Evolutionary conservation across 495 filamentous ascomycete species (phyloP).

Genomic region (Xylaria nigripes): DNA sequence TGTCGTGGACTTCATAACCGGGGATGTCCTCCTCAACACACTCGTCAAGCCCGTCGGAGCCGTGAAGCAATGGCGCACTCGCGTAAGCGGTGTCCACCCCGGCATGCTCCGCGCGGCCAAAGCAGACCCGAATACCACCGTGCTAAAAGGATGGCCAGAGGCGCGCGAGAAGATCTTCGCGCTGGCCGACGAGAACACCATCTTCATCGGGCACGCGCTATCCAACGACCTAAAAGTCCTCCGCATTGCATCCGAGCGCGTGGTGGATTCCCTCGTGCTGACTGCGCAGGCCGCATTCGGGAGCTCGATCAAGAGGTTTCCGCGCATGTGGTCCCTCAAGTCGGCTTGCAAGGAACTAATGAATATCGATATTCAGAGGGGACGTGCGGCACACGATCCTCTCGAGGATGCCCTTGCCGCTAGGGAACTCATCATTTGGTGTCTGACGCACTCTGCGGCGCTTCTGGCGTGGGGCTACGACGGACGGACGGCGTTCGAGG

Average conservation of each 20-base stretch:
- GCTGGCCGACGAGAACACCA: constrained; percentile 30
- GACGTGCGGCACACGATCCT: constrained; percentile 25
- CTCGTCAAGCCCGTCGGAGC: constrained; percentile 32
- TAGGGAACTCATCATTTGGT: constrained; percentile 32
- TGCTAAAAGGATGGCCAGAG: constrained; percentile 23
- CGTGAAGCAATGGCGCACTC: constrained; percentile 35
- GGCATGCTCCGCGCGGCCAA: constrained; percentile 7
- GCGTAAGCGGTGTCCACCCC: constrained; percentile 30
- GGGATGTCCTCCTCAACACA: constrained; percentile 34
- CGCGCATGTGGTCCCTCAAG: constrained; percentile 23
- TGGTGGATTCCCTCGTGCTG: constrained; percentile 28
- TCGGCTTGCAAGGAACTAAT: constrained; percentile 21
- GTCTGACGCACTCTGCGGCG: constrained; percentile 13
- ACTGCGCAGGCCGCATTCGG: constrained; percentile 20
- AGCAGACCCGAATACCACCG: not conserved
- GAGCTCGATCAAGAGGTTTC: constrained; percentile 3
- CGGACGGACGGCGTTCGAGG: constrained; percentile 4
- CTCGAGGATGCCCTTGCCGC: constrained; percentile 37
- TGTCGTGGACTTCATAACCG: constrained; percentile 37
- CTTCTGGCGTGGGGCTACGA: constrained; percentile 12
- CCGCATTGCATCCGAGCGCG: constrained; percentile 18
- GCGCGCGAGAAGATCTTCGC: constrained; percentile 29
- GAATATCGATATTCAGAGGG: constrained; percentile 25
- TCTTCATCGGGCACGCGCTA: constrained; percentile 24
- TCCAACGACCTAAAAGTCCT: constrained; percentile 22